These are phyloP conservation scores for Erythrophleum ivorense DNA, from an alignment of 331 rosid genomes.

Conservation along the genomic window DNA sequence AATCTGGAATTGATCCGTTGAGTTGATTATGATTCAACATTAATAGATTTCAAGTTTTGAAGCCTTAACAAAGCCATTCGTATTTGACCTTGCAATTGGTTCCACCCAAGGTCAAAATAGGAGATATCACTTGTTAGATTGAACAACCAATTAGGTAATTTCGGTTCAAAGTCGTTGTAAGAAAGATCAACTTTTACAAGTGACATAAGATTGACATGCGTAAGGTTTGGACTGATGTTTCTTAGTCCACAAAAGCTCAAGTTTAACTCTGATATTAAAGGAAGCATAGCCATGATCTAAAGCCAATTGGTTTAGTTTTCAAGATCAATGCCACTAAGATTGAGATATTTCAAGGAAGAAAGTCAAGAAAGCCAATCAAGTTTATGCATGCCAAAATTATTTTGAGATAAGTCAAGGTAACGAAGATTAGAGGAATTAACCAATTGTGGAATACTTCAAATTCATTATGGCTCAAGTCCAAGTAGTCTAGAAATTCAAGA, in stretches of 20 bases:
- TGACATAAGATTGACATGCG: background rate
- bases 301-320: background rate
- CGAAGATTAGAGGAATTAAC: too few relatives aligned
- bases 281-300: background rate
- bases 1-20: background rate
- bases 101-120: rapidly evolving
- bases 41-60: background rate
- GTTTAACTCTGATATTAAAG: background rate
- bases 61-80: background rate
- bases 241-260: background rate
- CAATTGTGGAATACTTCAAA: too few relatives aligned
- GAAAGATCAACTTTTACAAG: background rate
- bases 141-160: background rate
- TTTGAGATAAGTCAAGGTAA: too few relatives aligned
- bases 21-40: rapidly evolving
- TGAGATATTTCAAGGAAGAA: background rate
- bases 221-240: background rate
- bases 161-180: rapidly evolving
- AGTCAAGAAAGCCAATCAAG: background rate
- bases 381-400: too few relatives aligned
- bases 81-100: background rate
- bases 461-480: background rate
- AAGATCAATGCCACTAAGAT: background rate
- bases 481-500: background rate
- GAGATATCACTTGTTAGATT: background rate